Base-by-base conservation (phyloP, 2,329 filamentous ascomycete genomes). In the Zymoseptoria brevis region DNA sequence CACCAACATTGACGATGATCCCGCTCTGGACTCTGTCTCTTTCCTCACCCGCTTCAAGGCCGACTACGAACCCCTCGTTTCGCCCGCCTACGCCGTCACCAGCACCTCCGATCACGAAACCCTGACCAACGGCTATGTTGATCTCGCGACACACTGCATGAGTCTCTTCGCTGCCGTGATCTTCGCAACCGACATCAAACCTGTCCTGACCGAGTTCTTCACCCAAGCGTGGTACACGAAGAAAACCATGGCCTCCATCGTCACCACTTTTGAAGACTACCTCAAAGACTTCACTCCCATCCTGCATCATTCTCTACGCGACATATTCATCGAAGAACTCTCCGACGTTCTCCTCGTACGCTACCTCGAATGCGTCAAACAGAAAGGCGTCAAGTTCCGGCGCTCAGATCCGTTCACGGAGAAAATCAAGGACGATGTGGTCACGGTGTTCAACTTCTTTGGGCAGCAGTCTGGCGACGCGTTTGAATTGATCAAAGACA, bases 261-360 rank as follows among this genome's bases (percentile, higher is more conserved):
- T 91, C 53, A 90, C 88, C 24, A 99, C 94, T 0, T 93, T 99
- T 71, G 90, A 96, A 67, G 94, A 97, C 75, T 99, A 99, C 76
- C 83, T 97, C 67, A 77, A 82, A 69, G 68, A 99, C 76, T 96
- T 96, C 78, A 83, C 85, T 60, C 80, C 84, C 56, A 88, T 95
- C 19, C 82, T 96, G 29, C 90, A 96, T 76, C 87, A 90, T 66
- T 91, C 89, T 3, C 83, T 97, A 6, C 85, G 89, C 58, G 93
- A 96, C 72, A 91, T 97, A 68, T 87, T 99, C 65, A 86, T 95
- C 70, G 92, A 96, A 75, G 93, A 96, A 73, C 85, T 99, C 56
- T 87, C 91, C 62, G 90, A 97, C 75, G 90, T 96, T 75, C 83
- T 99, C 16, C 86, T 99, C 3, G 83, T 92, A 24, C 84, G 86